A percentile compares a stretch with the other conserved stretches of the same genome.
These are phyloP conservation scores for Cymbidium sinense DNA, from an alignment of 106 monocot genomes.

Conservation along the genomic window DNA sequence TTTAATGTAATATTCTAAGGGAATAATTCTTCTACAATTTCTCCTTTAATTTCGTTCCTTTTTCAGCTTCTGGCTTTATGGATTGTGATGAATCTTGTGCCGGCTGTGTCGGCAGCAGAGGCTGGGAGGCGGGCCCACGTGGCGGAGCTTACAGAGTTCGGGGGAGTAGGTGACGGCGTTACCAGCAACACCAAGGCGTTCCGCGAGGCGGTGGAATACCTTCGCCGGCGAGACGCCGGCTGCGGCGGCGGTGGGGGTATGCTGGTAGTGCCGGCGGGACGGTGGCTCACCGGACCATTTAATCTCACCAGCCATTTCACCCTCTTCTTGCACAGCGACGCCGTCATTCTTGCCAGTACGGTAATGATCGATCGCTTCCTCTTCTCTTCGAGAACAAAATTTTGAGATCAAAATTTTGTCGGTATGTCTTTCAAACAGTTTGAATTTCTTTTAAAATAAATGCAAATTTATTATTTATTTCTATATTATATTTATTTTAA, in stretches of 20 bases:
- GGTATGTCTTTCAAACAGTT: too few relatives aligned
- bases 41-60: too few relatives aligned
- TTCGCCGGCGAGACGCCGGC: background rate
- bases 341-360: slow-evolving; percentile 9
- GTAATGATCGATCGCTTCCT: background rate
- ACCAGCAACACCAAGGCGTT: slow-evolving; percentile 22
- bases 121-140: slow-evolving; percentile 12
- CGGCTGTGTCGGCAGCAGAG: background rate
- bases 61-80: background rate
- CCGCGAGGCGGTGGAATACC: background rate
- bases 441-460: too few relatives aligned
- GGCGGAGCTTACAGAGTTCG: slow-evolving; percentile 33
- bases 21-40: too few relatives aligned
- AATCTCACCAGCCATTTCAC: slow-evolving; percentile 29
- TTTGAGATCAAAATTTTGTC: too few relatives aligned
- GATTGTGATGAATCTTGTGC: background rate
- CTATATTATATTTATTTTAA: too few relatives aligned
- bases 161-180: slow-evolving; percentile 21
- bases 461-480: too few relatives aligned
- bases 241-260: slow-evolving; percentile 1
- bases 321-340: slow-evolving; percentile 16
- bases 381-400: too few relatives aligned
- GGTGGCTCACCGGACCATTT: slow-evolving; percentile 18
- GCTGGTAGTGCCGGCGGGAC: slow-evolving; percentile 15
- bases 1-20: too few relatives aligned